These are phyloP conservation scores for Raddia distichophylla DNA, from an alignment of 176 grass and related monocot genomes.

Conservation along the genomic window DNA sequence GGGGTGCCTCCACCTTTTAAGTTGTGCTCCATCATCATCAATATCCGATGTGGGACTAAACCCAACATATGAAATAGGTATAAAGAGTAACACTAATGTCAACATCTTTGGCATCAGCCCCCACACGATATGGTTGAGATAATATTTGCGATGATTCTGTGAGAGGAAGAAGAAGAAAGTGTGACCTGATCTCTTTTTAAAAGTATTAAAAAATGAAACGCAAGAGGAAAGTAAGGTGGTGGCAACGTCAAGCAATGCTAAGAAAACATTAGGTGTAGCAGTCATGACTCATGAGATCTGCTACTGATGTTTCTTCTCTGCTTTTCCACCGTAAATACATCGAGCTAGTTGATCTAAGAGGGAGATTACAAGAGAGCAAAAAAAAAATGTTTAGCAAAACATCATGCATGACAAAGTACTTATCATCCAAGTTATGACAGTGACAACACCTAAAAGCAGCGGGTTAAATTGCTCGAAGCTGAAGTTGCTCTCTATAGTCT, in stretches of 20 bases:
- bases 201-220: background rate
- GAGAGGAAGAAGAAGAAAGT: background rate
- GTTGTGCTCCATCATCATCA: no score
- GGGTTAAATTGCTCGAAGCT: no score
- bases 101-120: slow-evolving; percentile 4
- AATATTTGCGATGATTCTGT: background rate
- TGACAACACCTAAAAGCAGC: no score
- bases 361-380: background rate
- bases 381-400: background rate
- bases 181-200: background rate
- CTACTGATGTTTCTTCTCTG: slow-evolving; percentile 9
- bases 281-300: slow-evolving; percentile 21
- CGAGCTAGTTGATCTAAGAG: background rate
- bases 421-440: no score
- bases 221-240: slow-evolving; percentile 25
- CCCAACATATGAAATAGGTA: background rate
- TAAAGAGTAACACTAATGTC: slow-evolving; percentile 9
- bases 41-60: no score
- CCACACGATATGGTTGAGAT: background rate
- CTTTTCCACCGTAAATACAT: slow-evolving; percentile 17
- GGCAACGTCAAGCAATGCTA: slow-evolving; percentile 34
- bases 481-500: no score
- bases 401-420: no score
- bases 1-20: no score
- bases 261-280: slow-evolving; percentile 29